These are phyloP conservation scores for Boletus huronensis DNA, from an alignment of 768 basidiomycete species.

Conservation along the genomic window DNA sequence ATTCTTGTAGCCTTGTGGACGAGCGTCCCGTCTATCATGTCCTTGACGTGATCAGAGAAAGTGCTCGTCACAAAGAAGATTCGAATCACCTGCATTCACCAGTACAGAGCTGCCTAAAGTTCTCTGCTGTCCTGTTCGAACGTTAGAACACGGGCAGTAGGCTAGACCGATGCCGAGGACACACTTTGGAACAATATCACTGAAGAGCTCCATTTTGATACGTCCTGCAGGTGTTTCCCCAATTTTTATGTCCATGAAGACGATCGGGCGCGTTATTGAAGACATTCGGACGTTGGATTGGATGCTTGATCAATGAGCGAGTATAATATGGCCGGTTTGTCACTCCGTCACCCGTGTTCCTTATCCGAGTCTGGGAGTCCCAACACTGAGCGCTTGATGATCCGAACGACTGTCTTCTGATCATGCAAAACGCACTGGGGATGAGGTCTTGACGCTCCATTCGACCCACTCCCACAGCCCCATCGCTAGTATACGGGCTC, in stretches of 20 bases:
- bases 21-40: conserved; percentile 46
- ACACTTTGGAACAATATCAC: conserved; percentile 92
- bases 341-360: background rate
- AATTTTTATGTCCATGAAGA: conserved; percentile 96
- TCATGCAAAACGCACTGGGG: background rate
- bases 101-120: conserved; percentile 95
- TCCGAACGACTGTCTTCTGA: too few species aligned
- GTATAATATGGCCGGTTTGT: background rate
- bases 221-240: conserved; percentile 95
- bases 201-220: conserved; percentile 96
- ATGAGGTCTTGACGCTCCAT: background rate
- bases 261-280: conserved; percentile 68
- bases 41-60: conserved; percentile 16
- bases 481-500: conserved; percentile 3
- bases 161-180: conserved; percentile 19
- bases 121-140: conserved; percentile 82
- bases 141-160: conserved; percentile 1
- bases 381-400: too few species aligned
- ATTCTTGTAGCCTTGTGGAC: conserved; percentile 88
- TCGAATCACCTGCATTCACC: conserved; percentile 82
- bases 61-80: background rate
- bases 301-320: background rate
- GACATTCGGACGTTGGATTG: conserved; percentile 33
- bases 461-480: background rate
- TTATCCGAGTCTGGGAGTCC: background rate